phyloP scores from a whole-genome alignment of 2,329 filamentous ascomycete species.

The Cercospora canescens region DNA sequence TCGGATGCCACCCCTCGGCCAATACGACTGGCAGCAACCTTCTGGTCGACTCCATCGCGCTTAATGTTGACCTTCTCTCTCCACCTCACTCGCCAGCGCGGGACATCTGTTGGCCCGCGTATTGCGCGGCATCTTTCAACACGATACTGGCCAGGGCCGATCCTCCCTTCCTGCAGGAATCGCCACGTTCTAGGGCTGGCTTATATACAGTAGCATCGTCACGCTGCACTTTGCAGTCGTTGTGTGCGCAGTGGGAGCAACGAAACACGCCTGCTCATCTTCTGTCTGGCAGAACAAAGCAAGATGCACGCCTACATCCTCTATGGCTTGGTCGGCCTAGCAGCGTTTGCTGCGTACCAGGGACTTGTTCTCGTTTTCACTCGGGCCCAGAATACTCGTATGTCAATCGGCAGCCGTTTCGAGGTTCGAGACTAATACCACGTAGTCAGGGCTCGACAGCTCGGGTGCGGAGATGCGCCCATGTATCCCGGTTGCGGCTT shows the following conservation, averaged over 20 bases:
- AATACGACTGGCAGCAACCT: not conserved
- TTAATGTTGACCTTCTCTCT: not conserved
- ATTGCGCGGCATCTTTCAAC: not conserved
- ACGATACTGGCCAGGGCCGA: not conserved
- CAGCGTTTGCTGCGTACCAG: constrained; percentile 28
- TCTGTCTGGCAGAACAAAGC: not conserved
- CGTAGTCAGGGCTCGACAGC: constrained; percentile 26
- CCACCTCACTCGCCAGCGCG: not conserved
- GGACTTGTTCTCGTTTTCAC: constrained; percentile 21
- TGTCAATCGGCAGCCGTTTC: not conserved
- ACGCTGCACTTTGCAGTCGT: not conserved
- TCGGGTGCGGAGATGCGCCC: constrained; percentile 29
- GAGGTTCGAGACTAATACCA: constrained; percentile 3
- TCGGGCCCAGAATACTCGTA: constrained; percentile 20
- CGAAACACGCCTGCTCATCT: not conserved
- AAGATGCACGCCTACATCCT: constrained; percentile 28
- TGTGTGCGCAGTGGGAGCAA: not conserved
- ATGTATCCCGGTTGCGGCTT: constrained; percentile 27
- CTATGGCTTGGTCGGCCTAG: constrained; percentile 25
- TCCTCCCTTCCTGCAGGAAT: not conserved
- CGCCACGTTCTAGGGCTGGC: not conserved
- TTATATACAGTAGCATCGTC: not conserved
- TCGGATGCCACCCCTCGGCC: not conserved
- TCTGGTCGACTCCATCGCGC: not conserved
- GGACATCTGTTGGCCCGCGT: not conserved